Evolutionary conservation across 805 yeast species (phyloP), one percentile per base, ranked within the genome.

Genomic region (Pichia membranifaciens): DNA sequence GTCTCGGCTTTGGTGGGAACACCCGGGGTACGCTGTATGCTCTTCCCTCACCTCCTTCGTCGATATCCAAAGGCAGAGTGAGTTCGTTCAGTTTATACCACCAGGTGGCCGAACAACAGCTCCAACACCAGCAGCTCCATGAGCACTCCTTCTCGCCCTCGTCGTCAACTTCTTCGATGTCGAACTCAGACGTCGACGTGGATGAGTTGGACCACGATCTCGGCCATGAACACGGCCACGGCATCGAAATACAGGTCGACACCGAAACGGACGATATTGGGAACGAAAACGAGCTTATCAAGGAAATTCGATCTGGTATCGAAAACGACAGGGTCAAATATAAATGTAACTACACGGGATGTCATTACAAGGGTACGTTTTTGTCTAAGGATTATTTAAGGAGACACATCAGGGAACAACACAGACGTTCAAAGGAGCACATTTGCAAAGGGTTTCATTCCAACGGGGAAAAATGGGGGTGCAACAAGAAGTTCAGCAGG

Each of bases 341-440:
- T 39, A 54, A 52, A 18, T 57, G 61, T 42, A 41, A 52, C 17
- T 49, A 48, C 39, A 54, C 55, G 12, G 54, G 49, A 6, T 62
- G 66, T 48, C 56, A 54, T 36, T 62, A 62, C 44, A 57, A 55
- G 31, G 66, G 66, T 15, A 60, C 65, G 8, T 62, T 62, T 40
- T 49, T 58, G 28, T 60, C 62, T 3, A 59, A 55, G 22, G 66
- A 62, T 34, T 62, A 62, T 41, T 38, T 62, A 18, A 50, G 64
- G 39, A 54, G 66, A 42, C 66, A 62, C 44, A 58, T 62, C 17
- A 49, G 64, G 29, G 66, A 62, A 50, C 66, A 62, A 39, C 66
- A 62, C 41, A 51, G 55, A 38, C 49, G 55, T 18, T 51, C 61
- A 4, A 55, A 51, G 20, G 54, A 54, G 10, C 65, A 62, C 40